Conservation (phyloP, 495 filamentous ascomycete genomes). For the Amorphotheca resinae region DNA sequence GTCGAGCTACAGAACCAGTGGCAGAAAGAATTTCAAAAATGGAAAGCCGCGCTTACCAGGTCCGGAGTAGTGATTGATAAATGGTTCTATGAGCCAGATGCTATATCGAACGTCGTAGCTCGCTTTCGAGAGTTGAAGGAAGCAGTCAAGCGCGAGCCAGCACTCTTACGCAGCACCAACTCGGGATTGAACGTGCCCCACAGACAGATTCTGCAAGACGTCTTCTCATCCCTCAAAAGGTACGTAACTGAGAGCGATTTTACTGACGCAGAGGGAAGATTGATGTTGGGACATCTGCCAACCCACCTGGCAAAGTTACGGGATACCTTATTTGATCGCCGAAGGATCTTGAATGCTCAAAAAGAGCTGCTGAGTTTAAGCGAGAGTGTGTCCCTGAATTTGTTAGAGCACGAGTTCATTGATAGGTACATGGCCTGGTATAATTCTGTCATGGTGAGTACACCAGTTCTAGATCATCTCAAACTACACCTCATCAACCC, state of each 20-base stretch:
- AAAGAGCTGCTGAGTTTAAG: background rate
- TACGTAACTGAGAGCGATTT: background rate
- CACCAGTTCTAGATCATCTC: background rate
- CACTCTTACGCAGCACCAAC: too few species aligned
- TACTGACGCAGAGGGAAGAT: background rate
- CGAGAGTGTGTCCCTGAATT: background rate
- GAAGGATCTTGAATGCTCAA: background rate
- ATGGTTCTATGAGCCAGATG: background rate
- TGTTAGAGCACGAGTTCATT: background rate
- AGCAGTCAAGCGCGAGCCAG: background rate
- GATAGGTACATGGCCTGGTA: slow-evolving; percentile 3
- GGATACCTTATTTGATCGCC: background rate
- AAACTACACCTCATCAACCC: background rate
- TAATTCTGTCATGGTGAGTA: background rate
- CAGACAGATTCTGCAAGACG: background rate
- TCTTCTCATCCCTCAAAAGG: background rate
- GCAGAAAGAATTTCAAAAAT: background rate
- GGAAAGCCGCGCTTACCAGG: background rate
- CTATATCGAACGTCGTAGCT: background rate
- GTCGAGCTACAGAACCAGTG: background rate
- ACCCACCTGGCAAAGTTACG: background rate
- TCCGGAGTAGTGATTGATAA: background rate
- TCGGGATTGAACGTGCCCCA: background rate
- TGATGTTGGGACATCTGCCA: background rate
- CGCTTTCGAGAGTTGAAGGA: slow-evolving; percentile 1